A percentile compares a stretch with the other conserved stretches of the same genome.
phyloP scores from a whole-genome alignment of 495 filamentous ascomycete species.

The Copromyces sp. region DNA sequence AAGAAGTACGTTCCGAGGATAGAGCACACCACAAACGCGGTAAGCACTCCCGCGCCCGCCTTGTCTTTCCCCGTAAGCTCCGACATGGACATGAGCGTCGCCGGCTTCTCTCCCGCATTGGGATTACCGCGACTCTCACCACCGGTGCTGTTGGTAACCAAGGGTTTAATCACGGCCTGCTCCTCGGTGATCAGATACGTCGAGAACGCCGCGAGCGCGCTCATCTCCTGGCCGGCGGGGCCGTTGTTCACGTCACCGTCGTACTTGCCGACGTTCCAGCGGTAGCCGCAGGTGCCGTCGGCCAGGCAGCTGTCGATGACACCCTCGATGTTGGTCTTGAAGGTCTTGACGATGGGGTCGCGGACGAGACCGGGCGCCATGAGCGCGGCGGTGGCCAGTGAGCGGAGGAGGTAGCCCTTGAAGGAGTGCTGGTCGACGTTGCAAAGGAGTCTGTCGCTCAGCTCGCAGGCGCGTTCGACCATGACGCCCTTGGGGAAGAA shows the following conservation, averaged over 20 bases:
- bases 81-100: slow-evolving; percentile 1
- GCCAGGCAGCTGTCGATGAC: slow-evolving; percentile 58
- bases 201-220: slow-evolving; percentile 53
- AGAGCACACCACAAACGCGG: slow-evolving; percentile 29
- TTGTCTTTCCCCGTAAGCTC: slow-evolving; percentile 40
- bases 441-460: slow-evolving; percentile 35
- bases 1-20: slow-evolving; percentile 11
- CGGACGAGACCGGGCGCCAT: slow-evolving; percentile 55
- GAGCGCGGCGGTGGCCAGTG: slow-evolving; percentile 59
- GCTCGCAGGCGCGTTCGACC: slow-evolving; percentile 62
- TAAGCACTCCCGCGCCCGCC: slow-evolving; percentile 51
- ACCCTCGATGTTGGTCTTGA: slow-evolving; percentile 53
- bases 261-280: slow-evolving; percentile 39
- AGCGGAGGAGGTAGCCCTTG: slow-evolving; percentile 81
- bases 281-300: slow-evolving; percentile 55
- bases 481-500: slow-evolving; percentile 47
- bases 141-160: slow-evolving; percentile 53
- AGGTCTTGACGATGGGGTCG: slow-evolving; percentile 47
- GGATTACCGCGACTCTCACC: slow-evolving; percentile 68
- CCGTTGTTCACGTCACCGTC: slow-evolving; percentile 42
- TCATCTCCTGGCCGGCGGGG: slow-evolving; percentile 57
- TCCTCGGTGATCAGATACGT: slow-evolving; percentile 33
- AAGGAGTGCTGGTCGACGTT: slow-evolving; percentile 71
- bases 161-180: slow-evolving; percentile 23
- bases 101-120: slow-evolving; percentile 40